phyloP scores from a whole-genome alignment of 768 basidiomycete genomes.

The Clathrus columnatus region DNA sequence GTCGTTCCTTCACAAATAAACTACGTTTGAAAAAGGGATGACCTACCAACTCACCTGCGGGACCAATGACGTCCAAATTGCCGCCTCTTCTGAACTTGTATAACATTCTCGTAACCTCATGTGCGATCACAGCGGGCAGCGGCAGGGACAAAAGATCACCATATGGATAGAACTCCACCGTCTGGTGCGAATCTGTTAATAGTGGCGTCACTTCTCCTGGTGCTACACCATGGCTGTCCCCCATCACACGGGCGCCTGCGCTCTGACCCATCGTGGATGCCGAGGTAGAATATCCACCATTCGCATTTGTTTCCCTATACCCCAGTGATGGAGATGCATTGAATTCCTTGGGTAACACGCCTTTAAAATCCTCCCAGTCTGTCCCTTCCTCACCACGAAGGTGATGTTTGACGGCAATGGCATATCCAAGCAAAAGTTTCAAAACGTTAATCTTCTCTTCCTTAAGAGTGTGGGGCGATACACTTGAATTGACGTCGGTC shows the following conservation, averaged over 20 bases:
- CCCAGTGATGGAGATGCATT: conserved; percentile 28
- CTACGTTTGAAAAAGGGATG: background rate
- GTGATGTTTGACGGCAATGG: conserved; percentile 70
- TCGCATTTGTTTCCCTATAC: background rate
- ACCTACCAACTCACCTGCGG: conserved; percentile 50
- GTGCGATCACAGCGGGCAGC: conserved; percentile 79
- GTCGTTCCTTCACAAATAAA: conserved; percentile 48
- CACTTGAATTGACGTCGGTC: conserved; percentile 31
- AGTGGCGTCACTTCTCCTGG: conserved; percentile 20
- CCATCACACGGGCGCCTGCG: background rate
- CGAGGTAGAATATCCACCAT: conserved; percentile 4
- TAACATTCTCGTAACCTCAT: conserved; percentile 62
- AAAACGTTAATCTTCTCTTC: conserved; percentile 60
- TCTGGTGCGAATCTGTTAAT: background rate
- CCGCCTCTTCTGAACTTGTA: conserved; percentile 75
- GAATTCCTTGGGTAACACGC: conserved; percentile 58
- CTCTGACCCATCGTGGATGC: background rate
- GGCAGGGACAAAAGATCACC: conserved; percentile 57
- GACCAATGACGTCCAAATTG: conserved; percentile 81
- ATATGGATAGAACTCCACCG: background rate
- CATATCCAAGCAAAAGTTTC: conserved; percentile 60
- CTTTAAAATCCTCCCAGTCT: conserved; percentile 56
- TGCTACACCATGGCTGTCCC: background rate
- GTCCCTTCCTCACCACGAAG: conserved; percentile 77
- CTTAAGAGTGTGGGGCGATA: conserved; percentile 40